Percentiles rank a stretch among this genome's conserved stretches.
phyloP scores from a whole-genome alignment of 2,329 filamentous ascomycete species.

The Claviceps pusilla region DNA sequence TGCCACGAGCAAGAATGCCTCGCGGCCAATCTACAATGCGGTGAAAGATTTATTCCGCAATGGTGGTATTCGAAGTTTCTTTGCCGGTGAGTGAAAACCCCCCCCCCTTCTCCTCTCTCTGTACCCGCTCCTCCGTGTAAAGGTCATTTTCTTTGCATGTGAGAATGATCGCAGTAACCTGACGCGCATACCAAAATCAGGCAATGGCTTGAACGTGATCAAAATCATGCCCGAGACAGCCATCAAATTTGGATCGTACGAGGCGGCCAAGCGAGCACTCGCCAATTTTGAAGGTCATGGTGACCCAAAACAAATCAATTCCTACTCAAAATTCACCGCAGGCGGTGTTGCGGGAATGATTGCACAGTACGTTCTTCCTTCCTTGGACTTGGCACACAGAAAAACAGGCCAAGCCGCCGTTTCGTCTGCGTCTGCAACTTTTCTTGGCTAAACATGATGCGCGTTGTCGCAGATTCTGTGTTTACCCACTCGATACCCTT shows the following conservation, averaged over 20 bases:
- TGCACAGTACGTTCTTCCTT: conserved; percentile 50
- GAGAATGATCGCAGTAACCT: neutral
- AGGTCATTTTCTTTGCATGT: neutral
- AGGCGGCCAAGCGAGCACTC: conserved; percentile 79
- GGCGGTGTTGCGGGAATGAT: conserved; percentile 89
- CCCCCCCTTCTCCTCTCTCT: neutral
- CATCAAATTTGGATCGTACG: conserved; percentile 95
- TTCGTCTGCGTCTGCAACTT: neutral
- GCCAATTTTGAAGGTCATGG: conserved; percentile 77
- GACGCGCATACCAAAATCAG: conserved; percentile 27
- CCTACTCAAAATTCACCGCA: conserved; percentile 76
- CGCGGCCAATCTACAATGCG: conserved; percentile 56
- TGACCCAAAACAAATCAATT: conserved; percentile 64
- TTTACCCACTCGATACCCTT: conserved; percentile 84
- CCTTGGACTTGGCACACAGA: neutral
- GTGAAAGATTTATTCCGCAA: conserved; percentile 67
- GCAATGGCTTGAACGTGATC: conserved; percentile 88
- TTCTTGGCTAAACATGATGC: neutral
- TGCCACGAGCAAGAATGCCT: conserved; percentile 48
- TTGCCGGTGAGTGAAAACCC: conserved; percentile 53
- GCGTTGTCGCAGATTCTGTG: conserved; percentile 48
- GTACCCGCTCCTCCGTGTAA: neutral
- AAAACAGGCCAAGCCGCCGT: no score
- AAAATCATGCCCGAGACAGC: conserved; percentile 99
- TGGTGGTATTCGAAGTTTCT: conserved; percentile 77